Percentiles rank a stretch among this genome's conserved stretches.
Conservation (phyloP, 768 basidiomycete species). For the Atractiella rhizophila region DNA sequence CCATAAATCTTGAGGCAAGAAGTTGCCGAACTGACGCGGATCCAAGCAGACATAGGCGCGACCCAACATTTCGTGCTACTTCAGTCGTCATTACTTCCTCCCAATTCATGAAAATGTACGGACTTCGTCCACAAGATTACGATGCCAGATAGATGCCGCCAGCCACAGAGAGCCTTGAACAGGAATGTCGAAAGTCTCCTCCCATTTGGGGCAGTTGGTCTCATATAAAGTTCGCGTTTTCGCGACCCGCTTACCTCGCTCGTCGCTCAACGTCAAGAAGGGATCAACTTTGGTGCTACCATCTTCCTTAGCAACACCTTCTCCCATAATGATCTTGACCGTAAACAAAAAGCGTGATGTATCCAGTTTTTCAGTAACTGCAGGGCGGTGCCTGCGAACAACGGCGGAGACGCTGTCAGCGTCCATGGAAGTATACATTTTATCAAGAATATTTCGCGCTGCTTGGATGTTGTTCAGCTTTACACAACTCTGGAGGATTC, state of each 20-base stretch:
- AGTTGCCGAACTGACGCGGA: conserved; percentile 62
- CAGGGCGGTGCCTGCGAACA: conserved; percentile 25
- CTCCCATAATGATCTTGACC: conserved; percentile 76
- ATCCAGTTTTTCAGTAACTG: conserved; percentile 51
- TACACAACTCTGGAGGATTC: conserved; percentile 56
- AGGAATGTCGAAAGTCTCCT: conserved; percentile 85
- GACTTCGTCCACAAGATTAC: conserved; percentile 73
- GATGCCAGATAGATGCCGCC: conserved; percentile 80
- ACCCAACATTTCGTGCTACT: conserved; percentile 33
- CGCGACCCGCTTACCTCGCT: conserved; percentile 60
- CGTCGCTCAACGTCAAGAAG: conserved; percentile 82
- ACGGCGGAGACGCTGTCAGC: conserved; percentile 59
- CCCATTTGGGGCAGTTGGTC: conserved; percentile 75
- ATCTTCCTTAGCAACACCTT: conserved; percentile 41
- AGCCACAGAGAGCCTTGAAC: conserved; percentile 87
- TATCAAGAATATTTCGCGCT: conserved; percentile 67
- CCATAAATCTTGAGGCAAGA: conserved; percentile 73
- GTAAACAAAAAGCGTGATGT: conserved; percentile 41
- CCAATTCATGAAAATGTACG: no score
- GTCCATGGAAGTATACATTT: conserved; percentile 74
- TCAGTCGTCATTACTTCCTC: no score
- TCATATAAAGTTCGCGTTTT: conserved; percentile 95
- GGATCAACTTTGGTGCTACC: conserved; percentile 59
- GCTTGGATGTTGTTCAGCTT: conserved; percentile 94
- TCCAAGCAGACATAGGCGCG: conserved; percentile 79